Evolutionary conservation across 768 basidiomycete genomes (phyloP).

Genomic region (Podaxis rugospora): DNA sequence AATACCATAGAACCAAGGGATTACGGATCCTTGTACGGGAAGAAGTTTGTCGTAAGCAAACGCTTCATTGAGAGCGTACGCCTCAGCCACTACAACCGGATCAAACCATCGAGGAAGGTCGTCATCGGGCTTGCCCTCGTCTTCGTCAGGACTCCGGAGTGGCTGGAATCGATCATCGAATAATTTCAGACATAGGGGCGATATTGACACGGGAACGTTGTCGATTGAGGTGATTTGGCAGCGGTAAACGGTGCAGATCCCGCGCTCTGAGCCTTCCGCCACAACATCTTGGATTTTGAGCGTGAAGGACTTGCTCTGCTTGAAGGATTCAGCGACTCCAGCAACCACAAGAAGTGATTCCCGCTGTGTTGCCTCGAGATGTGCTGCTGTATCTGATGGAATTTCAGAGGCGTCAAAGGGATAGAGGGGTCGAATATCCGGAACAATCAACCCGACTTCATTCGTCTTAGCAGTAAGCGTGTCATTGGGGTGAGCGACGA

Average conservation of each 20-base stretch:
- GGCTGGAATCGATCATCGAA: conserved; percentile 19
- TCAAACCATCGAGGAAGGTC: conserved; percentile 10
- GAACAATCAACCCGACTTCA: neutral
- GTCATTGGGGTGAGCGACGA: conserved; percentile 16
- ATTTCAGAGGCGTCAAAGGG: conserved; percentile 13
- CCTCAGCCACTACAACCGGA: conserved; percentile 14
- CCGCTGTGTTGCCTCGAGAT: conserved; percentile 10
- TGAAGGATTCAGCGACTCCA: conserved; percentile 4
- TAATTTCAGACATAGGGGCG: conserved; percentile 17
- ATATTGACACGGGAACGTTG: conserved; percentile 9
- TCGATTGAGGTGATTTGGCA: conserved; percentile 19
- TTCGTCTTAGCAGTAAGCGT: conserved; percentile 13
- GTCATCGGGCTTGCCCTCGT: conserved; percentile 12
- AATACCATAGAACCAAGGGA: conserved; percentile 24
- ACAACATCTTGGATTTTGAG: conserved; percentile 13
- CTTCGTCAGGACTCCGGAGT: conserved; percentile 9
- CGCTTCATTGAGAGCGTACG: conserved; percentile 17
- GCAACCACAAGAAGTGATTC: conserved; percentile 9
- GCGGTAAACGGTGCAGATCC: conserved; percentile 13
- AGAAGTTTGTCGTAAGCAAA: conserved; percentile 20
- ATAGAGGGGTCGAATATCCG: conserved; percentile 7
- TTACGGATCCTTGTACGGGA: conserved; percentile 19
- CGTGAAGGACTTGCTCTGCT: conserved; percentile 9
- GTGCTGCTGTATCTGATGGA: conserved; percentile 8
- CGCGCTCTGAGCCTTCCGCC: conserved; percentile 5